Conservation (phyloP, 495 filamentous ascomycete genomes). For the Neurospora sp. region DNA sequence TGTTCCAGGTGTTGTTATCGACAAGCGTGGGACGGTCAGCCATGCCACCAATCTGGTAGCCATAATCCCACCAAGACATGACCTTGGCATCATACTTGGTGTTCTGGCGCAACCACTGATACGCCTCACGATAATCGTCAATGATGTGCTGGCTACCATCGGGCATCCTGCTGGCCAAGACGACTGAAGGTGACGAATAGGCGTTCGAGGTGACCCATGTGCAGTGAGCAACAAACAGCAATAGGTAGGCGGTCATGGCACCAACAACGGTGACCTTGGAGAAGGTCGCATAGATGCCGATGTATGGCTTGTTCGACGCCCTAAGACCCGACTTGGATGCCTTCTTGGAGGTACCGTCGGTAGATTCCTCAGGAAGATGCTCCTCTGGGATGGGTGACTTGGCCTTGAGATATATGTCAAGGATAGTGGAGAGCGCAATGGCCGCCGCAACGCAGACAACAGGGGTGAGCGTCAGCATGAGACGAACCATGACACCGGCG, state of each 20-base stretch:
- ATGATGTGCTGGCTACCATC: conserved; percentile 98
- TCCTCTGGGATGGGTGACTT: conserved; percentile 43
- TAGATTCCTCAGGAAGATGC: conserved; percentile 37
- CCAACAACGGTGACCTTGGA: conserved; percentile 70
- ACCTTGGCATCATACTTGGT: conserved; percentile 91
- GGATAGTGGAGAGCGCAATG: conserved; percentile 75
- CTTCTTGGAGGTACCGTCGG: conserved; percentile 37
- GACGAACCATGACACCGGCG: conserved; percentile 96
- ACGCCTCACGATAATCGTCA: conserved; percentile 98
- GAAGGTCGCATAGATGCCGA: conserved; percentile 73
- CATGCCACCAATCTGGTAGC: conserved; percentile 99
- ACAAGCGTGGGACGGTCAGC: conserved; percentile 95
- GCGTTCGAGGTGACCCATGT: conserved; percentile 99
- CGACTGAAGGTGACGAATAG: conserved; percentile 96
- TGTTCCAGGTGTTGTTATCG: conserved; percentile 99
- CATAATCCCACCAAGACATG: conserved; percentile 99
- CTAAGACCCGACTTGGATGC: conserved; percentile 49
- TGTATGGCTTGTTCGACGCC: conserved; percentile 57
- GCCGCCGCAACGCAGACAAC: conserved; percentile 94
- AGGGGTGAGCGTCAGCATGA: conserved; percentile 96
- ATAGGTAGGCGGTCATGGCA: conserved; percentile 64
- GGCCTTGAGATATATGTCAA: conserved; percentile 72
- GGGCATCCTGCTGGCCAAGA: conserved; percentile 81
- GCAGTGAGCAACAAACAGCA: conserved; percentile 93
- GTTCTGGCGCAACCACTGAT: conserved; percentile 99